Evolutionary conservation across 305 asterid species (phyloP).

Genomic region (Fraxinus albicans): DNA sequence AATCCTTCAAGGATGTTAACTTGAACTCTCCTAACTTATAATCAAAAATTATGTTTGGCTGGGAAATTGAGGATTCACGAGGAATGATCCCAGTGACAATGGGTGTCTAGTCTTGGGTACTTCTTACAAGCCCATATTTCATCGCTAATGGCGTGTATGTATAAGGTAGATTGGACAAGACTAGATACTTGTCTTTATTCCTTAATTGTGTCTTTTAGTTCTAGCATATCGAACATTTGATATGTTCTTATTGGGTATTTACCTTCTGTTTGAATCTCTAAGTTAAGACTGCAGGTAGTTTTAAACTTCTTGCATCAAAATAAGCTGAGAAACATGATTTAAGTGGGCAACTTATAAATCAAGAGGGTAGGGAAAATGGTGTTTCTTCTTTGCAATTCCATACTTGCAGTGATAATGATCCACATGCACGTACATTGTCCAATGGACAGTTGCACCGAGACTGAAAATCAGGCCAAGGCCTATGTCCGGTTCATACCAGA

Average conservation of each 20-base stretch:
- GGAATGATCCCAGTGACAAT: background rate
- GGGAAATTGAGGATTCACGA: background rate
- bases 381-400: background rate
- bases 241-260: background rate
- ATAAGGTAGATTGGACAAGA: background rate
- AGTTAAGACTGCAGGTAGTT: too few species aligned
- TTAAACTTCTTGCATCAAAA: background rate
- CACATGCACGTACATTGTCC: background rate
- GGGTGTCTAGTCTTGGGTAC: background rate
- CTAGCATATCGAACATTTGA: background rate
- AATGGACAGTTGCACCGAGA: background rate
- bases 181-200: background rate
- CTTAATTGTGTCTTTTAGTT: background rate
- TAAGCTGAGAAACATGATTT: background rate
- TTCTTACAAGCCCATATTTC: background rate
- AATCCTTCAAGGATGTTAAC: background rate
- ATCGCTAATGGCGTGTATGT: background rate
- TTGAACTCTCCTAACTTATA: background rate
- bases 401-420: background rate
- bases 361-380: background rate
- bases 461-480: background rate
- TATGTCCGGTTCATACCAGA: background rate
- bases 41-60: background rate
- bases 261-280: background rate
- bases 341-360: background rate